Evolutionary conservation across 257 asterid genomes (phyloP), one percentile per base, ranked within the genome.

Genomic region (Fraxinus pennsylvanica): DNA sequence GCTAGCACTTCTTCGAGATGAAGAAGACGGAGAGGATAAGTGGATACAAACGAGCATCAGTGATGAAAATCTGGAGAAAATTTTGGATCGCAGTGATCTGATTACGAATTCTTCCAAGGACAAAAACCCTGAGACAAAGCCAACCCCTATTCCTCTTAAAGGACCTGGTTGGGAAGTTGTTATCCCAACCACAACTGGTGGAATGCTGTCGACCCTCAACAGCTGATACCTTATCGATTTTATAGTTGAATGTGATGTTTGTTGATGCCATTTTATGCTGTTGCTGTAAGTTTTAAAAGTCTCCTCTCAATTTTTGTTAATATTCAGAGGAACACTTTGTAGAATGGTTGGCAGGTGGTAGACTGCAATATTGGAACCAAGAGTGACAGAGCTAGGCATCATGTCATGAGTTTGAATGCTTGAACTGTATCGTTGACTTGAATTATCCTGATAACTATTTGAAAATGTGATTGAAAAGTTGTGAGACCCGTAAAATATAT

Each of bases 101-200:
- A 66, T 89, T 61, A 68, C 29, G 27, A 76, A 70, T 74, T 66
- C 75, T 65, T 71, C 82, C 1, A 71, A 52, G 17, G 82, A 68
- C 0, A 81, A 66, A 33, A 72, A 76, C 29, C 19, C 38, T 8
- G 80, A 54, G 29, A 7, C 77, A 1, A 74, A 74, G 71, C 61
- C 71, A 27, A 29, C 65, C 33, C 81, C 67, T 68, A 35, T 87
- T 81, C 96, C 98, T 73, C 90, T 87, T 12, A 87, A 88, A 83
- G 99, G 99, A 39, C 97, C 99, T n/a, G 98, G 98, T n/a, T 96
- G 99, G 99, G 99, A 96, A 89, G 98, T 96, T 50, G 95, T 96
- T 57, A 47, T 94, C 21, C 98, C 97, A 6, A 87, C 88, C 68
- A 85, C 92, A 21, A 78, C 91, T 50, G 98, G 97, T 41, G 97